Base-by-base conservation (phyloP, 164 flowering plant genomes). In the Tinospora cordifolia region DNA sequence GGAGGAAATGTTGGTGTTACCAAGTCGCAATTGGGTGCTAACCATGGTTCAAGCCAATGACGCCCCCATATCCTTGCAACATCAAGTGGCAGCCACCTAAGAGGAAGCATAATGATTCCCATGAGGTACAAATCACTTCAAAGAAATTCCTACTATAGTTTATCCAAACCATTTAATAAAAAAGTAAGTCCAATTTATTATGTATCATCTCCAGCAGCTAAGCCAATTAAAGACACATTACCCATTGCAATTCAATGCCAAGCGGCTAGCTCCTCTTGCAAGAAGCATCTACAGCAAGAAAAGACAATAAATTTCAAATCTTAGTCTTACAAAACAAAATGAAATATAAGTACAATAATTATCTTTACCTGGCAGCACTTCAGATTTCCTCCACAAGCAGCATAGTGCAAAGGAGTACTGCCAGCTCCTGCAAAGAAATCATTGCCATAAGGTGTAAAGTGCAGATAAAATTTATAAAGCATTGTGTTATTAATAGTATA, bases 1-100 rank as follows among this genome's bases (percentile, higher is more conserved):
- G 81, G 87, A 63, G 89, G 86, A 78, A 92, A 92, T 36, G 70
- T 30, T 38, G 97, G 97, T 69, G 89, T 64, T 25, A 66, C 62
- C 39, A 81, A 65, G 40, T 83, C 86, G 62, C 97, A 94, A 83
- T 82, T 84, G 38, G 97, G 92, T 44, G 87, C 67, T 69, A 94
- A 79, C 77, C 88, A 74, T 13, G 90, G 89, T 76, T 92, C 99
- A 72, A 94, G 91, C 95, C 97, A 90, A 82, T 86, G 96, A 9
- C 97, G 93, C 4, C 93, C 92, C 97, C 97, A 90, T 87, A 92
- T 86, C 67, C 87, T 84, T 13, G 97, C 99, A 82, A 94, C 88
- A 79, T 92, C 93, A 71, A 83, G 77, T 68, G 99, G 99, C 57
- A 92, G 85, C 99, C 97, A 92, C 78, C 97, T 94, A 84, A 66